These are phyloP conservation scores for Cnidoscolus chayamansa DNA, from an alignment of 441 rosid genomes.

Conservation along the genomic window DNA sequence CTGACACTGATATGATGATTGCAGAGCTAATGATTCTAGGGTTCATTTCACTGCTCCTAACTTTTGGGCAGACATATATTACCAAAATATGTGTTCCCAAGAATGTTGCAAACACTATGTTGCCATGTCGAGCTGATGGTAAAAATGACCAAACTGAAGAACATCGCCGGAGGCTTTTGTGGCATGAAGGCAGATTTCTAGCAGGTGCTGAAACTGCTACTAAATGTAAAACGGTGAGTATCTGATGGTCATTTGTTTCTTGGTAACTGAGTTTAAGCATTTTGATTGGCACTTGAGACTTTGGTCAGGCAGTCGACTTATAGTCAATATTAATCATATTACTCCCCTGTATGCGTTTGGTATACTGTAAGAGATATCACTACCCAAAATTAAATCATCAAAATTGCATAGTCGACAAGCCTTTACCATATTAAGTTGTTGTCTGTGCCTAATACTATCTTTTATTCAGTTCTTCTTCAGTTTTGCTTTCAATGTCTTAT, in stretches of 20 bases:
- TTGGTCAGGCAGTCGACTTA: neutral
- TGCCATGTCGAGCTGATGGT: constrained; percentile 49
- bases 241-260: neutral
- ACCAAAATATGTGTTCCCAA: constrained; percentile 58
- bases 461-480: no score
- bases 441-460: no score
- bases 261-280: neutral
- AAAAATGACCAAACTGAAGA: constrained; percentile 24
- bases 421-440: no score
- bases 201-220: constrained; percentile 30
- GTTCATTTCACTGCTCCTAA: constrained; percentile 80
- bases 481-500: no score
- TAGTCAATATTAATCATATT: no score
- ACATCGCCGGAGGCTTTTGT: constrained; percentile 53
- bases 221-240: constrained; percentile 52
- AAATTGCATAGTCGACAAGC: no score
- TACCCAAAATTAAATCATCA: no score
- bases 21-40: constrained; percentile 95
- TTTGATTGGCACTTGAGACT: neutral
- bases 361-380: neutral
- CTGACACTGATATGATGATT: constrained; percentile 24
- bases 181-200: constrained; percentile 52
- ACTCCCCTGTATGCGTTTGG: neutral
- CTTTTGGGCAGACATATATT: constrained; percentile 68
- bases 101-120: constrained; percentile 54